These are phyloP conservation scores for Trametes gibbosa DNA, from an alignment of 768 basidiomycete genomes.

Conservation along the genomic window DNA sequence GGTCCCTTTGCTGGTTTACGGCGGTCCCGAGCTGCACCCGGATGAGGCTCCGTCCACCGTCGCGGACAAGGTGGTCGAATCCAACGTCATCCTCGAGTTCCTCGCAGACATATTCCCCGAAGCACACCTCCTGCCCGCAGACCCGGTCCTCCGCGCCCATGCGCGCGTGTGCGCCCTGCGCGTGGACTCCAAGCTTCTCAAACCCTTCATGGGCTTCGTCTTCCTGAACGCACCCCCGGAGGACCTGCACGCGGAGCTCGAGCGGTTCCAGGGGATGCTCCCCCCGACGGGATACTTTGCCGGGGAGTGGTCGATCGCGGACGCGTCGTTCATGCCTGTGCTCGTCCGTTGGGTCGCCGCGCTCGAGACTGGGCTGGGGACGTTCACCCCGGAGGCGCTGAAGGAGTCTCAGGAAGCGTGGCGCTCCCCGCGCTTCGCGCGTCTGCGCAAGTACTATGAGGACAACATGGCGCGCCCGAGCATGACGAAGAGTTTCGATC, in stretches of 20 bases:
- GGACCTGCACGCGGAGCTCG: slow-evolving; percentile 39
- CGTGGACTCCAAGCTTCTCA: slow-evolving; percentile 42
- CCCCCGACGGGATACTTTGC: slow-evolving; percentile 44
- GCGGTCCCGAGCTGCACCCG: slow-evolving; percentile 53
- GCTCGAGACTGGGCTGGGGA: slow-evolving; percentile 49
- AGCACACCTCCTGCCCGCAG: slow-evolving; percentile 46
- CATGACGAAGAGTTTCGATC: not conserved
- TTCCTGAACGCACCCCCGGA: slow-evolving; percentile 37
- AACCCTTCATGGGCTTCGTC: slow-evolving; percentile 38
- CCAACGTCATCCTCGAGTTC: slow-evolving; percentile 62
- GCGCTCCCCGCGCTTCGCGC: slow-evolving; percentile 43
- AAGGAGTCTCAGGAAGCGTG: slow-evolving; percentile 41
- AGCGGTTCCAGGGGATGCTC: slow-evolving; percentile 49
- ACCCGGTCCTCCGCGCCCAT: slow-evolving; percentile 53
- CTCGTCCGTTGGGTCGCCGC: slow-evolving; percentile 44
- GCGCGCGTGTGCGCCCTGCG: slow-evolving; percentile 60
- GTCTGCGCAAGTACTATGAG: slow-evolving; percentile 45
- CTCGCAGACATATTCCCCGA: slow-evolving; percentile 55
- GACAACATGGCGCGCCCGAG: slow-evolving; percentile 21
- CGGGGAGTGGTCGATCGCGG: slow-evolving; percentile 54
- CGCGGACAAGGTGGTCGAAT: slow-evolving; percentile 59
- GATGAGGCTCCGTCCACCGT: slow-evolving; percentile 53
- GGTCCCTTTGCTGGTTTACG: slow-evolving; percentile 60
- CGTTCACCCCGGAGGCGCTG: slow-evolving; percentile 47
- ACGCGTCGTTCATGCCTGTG: slow-evolving; percentile 58